Conservation (phyloP, 805 yeast species). For the Metschnikowia bowlesiae region DNA sequence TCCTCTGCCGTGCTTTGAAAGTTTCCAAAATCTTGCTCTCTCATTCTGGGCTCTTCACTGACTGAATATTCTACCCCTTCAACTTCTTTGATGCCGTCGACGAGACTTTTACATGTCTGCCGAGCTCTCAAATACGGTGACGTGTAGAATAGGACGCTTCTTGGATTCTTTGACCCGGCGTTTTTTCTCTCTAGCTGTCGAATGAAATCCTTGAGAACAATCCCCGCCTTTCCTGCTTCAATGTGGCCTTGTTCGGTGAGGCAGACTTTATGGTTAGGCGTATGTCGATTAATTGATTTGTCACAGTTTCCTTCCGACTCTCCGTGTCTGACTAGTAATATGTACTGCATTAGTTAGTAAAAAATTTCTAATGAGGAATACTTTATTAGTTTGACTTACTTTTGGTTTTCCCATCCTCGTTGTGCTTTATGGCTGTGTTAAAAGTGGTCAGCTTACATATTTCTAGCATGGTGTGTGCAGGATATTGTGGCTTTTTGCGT, state of each 20-base stretch:
- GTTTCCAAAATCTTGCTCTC: constrained; percentile 95
- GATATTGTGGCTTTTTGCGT: neutral
- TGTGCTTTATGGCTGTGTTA: neutral
- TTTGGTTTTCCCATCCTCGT: constrained; percentile 29
- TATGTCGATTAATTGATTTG: constrained; percentile 69
- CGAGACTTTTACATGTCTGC: constrained; percentile 71
- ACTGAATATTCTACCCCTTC: constrained; percentile 46
- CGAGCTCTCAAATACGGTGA: constrained; percentile 85
- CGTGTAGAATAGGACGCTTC: constrained; percentile 67
- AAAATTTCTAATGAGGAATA: neutral
- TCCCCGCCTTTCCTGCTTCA: constrained; percentile 62
- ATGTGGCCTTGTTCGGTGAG: constrained; percentile 66
- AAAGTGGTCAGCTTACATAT: neutral
- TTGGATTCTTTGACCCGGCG: constrained; percentile 14
- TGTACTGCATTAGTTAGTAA: constrained; percentile 42
- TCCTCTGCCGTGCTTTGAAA: constrained; percentile 73
- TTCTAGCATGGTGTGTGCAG: neutral
- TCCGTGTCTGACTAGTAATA: constrained; percentile 83
- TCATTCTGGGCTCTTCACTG: constrained; percentile 83
- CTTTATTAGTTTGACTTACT: constrained; percentile 20
- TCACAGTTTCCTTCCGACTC: constrained; percentile 90
- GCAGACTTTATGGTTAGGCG: constrained; percentile 77
- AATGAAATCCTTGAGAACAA: constrained; percentile 39
- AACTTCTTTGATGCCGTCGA: constrained; percentile 50
- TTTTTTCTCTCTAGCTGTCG: constrained; percentile 25